Conservation (phyloP, 805 yeast genomes). For the Cyberlindnera amylophila region DNA sequence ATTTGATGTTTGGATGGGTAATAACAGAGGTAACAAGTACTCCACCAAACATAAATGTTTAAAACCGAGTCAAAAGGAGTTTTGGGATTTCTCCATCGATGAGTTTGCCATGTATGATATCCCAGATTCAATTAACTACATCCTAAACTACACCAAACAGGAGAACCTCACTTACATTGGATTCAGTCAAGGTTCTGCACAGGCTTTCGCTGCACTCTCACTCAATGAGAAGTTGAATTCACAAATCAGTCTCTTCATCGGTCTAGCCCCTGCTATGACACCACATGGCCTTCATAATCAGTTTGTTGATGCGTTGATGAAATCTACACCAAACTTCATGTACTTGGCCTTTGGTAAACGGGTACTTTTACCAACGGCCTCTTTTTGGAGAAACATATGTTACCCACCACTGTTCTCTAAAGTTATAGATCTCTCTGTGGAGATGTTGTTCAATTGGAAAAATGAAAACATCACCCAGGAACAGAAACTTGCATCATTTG, state of each 20-base stretch:
- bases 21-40: slow-evolving; percentile 90
- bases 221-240: slow-evolving; percentile 59
- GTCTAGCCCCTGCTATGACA: slow-evolving; percentile 91
- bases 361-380: slow-evolving; percentile 67
- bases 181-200: slow-evolving; percentile 93
- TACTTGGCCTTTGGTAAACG: slow-evolving; percentile 71
- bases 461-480: slow-evolving; percentile 62
- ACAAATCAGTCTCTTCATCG: slow-evolving; percentile 57
- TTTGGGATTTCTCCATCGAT: slow-evolving; percentile 91
- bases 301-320: slow-evolving; percentile 69
- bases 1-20: slow-evolving; percentile 93
- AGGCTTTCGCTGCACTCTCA: slow-evolving; percentile 84
- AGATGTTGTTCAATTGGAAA: slow-evolving; percentile 75
- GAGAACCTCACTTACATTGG: slow-evolving; percentile 76
- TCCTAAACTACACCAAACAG: slow-evolving; percentile 48
- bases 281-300: slow-evolving; percentile 80
- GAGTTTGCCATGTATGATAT: slow-evolving; percentile 91
- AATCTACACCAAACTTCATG: slow-evolving; percentile 72
- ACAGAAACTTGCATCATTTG: slow-evolving; percentile 77
- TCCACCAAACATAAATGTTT: slow-evolving; percentile 68
- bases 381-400: slow-evolving; percentile 73
- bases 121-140: slow-evolving; percentile 77
- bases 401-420: slow-evolving; percentile 73
- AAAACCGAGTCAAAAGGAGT: slow-evolving; percentile 39
- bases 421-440: slow-evolving; percentile 68